These are phyloP conservation scores for Nymphaea colorata DNA, from an alignment of 164 flowering plant genomes.

Conservation along the genomic window DNA sequence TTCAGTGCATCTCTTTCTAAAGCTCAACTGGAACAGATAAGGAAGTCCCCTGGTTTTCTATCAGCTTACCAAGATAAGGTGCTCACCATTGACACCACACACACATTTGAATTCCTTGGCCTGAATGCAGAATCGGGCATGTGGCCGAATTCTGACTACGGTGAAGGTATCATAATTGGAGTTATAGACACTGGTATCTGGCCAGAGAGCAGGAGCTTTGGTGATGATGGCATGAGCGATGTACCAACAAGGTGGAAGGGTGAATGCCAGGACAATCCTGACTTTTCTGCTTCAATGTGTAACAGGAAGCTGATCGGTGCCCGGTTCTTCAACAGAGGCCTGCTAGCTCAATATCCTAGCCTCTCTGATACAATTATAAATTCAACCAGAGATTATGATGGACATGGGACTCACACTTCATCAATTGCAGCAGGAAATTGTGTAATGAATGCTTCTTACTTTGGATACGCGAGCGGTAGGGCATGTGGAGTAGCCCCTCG, in stretches of 20 bases:
- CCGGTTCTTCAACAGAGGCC: conserved; percentile 38
- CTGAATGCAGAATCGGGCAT: conserved; percentile 22
- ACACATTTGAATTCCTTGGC: conserved; percentile 31
- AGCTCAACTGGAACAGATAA: conserved; percentile 20
- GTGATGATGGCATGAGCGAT: conserved; percentile 32
- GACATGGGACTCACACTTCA: conserved; percentile 66
- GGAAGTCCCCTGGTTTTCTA: conserved; percentile 26
- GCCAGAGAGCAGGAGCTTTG: conserved; percentile 57
- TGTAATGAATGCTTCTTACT: conserved; percentile 28
- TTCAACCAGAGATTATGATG: conserved; percentile 38
- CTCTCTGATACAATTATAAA: conserved; percentile 16
- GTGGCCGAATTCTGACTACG: conserved; percentile 34
- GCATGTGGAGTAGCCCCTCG: conserved; percentile 49
- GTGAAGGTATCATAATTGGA: conserved; percentile 45
- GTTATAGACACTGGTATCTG: conserved; percentile 52
- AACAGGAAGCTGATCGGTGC: conserved; percentile 67
- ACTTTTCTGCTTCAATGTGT: conserved; percentile 38
- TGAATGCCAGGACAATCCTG: conserved; percentile 26
- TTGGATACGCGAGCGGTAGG: conserved; percentile 45
- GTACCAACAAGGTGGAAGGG: conserved; percentile 56
- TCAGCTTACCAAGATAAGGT: conserved; percentile 20
- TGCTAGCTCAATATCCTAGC: conserved; percentile 20
- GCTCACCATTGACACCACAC: conserved; percentile 35
- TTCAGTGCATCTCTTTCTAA: conserved; percentile 31
- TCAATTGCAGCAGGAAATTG: conserved; percentile 44